Percentiles rank a stretch among this genome's conserved stretches.
phyloP scores from a whole-genome alignment of 2,329 filamentous ascomycete genomes.

The Epichloe glyceriae region DNA sequence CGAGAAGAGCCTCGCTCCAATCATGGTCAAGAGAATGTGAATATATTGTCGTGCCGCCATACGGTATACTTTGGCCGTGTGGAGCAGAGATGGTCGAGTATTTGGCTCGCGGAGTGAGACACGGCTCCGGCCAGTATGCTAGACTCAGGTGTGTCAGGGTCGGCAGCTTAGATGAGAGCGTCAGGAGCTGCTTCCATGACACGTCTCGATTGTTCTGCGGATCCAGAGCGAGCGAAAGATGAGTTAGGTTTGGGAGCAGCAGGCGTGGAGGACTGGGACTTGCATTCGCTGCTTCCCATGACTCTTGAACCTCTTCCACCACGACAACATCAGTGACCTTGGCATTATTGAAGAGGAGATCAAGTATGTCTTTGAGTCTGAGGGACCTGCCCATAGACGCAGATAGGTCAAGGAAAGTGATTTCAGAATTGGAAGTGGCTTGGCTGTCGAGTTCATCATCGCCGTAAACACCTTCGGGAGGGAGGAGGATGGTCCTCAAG shows the following conservation, averaged over 20 bases:
- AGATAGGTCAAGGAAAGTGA: conserved; percentile 41
- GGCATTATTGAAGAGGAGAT: conserved; percentile 33
- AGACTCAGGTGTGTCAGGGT: conserved; percentile 48
- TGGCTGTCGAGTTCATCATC: conserved; percentile 16
- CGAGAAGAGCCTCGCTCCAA: conserved; percentile 44
- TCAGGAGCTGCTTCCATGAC: conserved; percentile 47
- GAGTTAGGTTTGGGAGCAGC: conserved; percentile 44
- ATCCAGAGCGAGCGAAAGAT: conserved; percentile 43
- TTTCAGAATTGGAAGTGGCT: conserved; percentile 16
- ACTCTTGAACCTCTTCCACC: conserved; percentile 29
- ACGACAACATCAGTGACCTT: conserved; percentile 3
- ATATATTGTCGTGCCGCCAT: conserved; percentile 43
- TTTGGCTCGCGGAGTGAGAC: conserved; percentile 41
- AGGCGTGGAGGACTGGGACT: conserved; percentile 19
- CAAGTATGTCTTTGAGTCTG: conserved; percentile 36
- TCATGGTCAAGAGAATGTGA: conserved; percentile 45
- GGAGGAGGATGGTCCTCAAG: conserved; percentile 32
- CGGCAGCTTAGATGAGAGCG: conserved; percentile 37
- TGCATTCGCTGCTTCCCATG: conserved; percentile 35
- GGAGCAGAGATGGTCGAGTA: conserved; percentile 32
- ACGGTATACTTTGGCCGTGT: conserved; percentile 32
- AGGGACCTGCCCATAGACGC: conserved; percentile 38
- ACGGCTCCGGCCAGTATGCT: conserved; percentile 49
- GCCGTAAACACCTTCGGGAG: conserved; percentile 15
- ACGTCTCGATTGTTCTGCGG: conserved; percentile 21